Percentiles rank a stretch among this genome's conserved stretches.
These are phyloP conservation scores for Salix caprea DNA, from an alignment of 345 rosid genomes.

Conservation along the genomic window DNA sequence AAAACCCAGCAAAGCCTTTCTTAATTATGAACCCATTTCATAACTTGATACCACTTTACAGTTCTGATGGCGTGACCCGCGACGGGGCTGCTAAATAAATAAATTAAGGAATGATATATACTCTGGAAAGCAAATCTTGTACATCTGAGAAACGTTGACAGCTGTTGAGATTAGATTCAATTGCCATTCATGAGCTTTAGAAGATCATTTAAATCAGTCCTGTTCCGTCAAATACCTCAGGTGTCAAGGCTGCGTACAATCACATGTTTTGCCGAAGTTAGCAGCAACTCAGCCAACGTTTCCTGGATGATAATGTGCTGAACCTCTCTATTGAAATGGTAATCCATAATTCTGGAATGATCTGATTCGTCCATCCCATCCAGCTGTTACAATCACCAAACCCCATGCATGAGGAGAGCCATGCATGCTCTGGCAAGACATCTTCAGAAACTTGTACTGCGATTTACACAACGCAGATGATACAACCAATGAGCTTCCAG, in stretches of 20 bases:
- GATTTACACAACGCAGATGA: conserved; percentile 32
- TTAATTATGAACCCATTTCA: not conserved
- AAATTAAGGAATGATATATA: conserved; percentile 27
- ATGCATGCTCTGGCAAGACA: conserved; percentile 20
- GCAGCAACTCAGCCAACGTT: not conserved
- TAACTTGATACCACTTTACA: not conserved
- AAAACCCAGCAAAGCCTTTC: conserved; percentile 1
- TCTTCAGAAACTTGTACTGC: conserved; percentile 31
- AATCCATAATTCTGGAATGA: conserved; percentile 44
- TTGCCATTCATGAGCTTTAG: not conserved
- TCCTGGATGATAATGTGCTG: not conserved
- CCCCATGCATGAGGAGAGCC: conserved; percentile 41
- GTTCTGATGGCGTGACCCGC: not conserved
- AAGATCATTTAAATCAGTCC: not conserved
- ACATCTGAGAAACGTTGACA: not conserved
- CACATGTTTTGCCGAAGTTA: not conserved
- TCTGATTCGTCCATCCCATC: conserved; percentile 44
- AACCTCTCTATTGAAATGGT: conserved; percentile 19
- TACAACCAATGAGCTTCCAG: conserved; percentile 12
- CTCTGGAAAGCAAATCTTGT: conserved; percentile 1
- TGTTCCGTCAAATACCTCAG: not conserved
- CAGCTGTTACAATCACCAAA: conserved; percentile 39
- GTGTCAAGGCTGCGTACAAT: not conserved
- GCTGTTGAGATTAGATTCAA: not conserved
- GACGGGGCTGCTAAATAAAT: conserved; percentile 2